A percentile compares a stretch with the other conserved stretches of the same genome.
Conservation (phyloP, 768 basidiomycete genomes). For the Boletus vinaceobasis region DNA sequence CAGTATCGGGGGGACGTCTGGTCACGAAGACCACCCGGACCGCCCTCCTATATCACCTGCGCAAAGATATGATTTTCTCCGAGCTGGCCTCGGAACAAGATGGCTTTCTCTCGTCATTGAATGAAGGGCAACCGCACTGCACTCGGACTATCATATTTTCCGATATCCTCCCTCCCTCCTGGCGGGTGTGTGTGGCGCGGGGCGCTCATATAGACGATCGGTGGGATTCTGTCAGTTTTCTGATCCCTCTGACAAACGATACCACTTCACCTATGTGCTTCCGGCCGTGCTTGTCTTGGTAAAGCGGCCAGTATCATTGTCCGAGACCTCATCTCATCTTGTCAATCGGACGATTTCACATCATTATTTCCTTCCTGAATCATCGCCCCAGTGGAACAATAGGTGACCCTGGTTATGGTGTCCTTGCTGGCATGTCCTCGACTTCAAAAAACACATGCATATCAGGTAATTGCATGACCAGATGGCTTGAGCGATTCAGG, state of each 20-base stretch:
- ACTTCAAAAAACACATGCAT: not conserved
- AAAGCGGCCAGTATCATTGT: not conserved
- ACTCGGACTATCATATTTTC: not conserved
- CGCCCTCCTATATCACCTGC: not conserved
- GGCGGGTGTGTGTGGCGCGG: too few relatives aligned
- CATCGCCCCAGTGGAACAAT: not conserved
- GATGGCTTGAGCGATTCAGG: not conserved
- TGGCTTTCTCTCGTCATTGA: too few relatives aligned
- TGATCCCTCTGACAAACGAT: too few relatives aligned
- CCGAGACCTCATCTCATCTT: not conserved
- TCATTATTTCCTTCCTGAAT: not conserved
- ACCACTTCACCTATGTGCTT: not conserved
- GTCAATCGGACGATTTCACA: not conserved
- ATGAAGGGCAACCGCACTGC: not conserved
- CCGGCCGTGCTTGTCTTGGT: not conserved
- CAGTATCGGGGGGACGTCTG: not conserved
- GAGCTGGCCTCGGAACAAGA: not conserved
- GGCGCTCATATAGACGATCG: not conserved
- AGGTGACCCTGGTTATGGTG: not conserved
- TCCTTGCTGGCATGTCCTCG: not conserved
- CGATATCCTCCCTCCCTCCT: too few relatives aligned
- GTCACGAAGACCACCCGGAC: not conserved
- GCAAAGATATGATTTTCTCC: not conserved
- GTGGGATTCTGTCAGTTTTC: not conserved
- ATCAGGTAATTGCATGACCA: not conserved